Percentiles rank a stretch among this genome's conserved stretches.
Evolutionary conservation across 164 flowering plant species (phyloP).

Genomic region (Litsea cubeba): DNA sequence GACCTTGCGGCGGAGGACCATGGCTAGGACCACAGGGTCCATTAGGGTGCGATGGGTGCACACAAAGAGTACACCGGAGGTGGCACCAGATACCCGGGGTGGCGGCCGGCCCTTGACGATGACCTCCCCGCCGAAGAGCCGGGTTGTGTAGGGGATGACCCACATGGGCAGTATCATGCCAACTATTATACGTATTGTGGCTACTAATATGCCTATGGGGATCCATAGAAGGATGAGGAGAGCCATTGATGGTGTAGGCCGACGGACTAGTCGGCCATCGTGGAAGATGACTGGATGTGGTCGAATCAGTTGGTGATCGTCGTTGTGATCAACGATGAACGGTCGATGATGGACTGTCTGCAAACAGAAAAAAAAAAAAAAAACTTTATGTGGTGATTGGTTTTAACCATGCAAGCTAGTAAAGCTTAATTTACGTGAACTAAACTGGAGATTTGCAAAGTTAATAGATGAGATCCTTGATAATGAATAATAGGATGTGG

Average conservation of each 20-base stretch:
- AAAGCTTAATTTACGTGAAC: no score
- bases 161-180: conserved; percentile 59
- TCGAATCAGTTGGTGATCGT: conserved; percentile 27
- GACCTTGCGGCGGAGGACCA: conserved; percentile 57
- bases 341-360: conserved; percentile 65
- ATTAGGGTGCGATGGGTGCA: conserved; percentile 92
- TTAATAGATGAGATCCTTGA: not conserved
- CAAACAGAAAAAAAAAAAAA: not conserved
- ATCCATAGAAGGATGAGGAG: conserved; percentile 81
- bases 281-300: conserved; percentile 94
- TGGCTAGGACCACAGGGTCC: conserved; percentile 90
- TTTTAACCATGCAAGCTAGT: not conserved
- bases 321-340: conserved; percentile 18
- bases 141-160: conserved; percentile 43
- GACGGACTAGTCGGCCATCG: conserved; percentile 83
- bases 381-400: not conserved
- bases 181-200: conserved; percentile 43
- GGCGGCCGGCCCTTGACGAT: conserved; percentile 77
- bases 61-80: conserved; percentile 74
- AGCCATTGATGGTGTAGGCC: conserved; percentile 70
- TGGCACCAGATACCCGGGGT: conserved; percentile 37
- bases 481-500: no score
- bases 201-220: conserved; percentile 72
- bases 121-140: conserved; percentile 51
- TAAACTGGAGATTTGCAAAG: not conserved